Evolutionary conservation across 805 yeast genomes (phyloP).

Genomic region (Maudiozyma serrabonitensis): DNA sequence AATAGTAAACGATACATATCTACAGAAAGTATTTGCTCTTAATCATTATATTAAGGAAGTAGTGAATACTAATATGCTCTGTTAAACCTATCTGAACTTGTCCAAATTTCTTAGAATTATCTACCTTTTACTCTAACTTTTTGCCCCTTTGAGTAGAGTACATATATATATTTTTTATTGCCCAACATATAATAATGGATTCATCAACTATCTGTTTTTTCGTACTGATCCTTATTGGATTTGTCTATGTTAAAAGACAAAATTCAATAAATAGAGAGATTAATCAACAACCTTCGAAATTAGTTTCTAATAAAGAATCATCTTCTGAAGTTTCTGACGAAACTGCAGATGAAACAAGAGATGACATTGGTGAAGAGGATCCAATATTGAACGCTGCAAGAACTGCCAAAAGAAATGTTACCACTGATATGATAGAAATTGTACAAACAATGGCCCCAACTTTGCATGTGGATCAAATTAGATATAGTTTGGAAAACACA

Average conservation of each 20-base stretch:
- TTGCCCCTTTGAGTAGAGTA: no score
- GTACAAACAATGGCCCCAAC: constrained; percentile 78
- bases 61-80: no score
- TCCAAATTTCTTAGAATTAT: no score
- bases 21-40: no score
- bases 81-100: no score
- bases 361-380: not conserved
- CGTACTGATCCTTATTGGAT: constrained; percentile 33
- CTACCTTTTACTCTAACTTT: no score
- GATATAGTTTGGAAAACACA: constrained; percentile 60
- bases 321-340: not conserved
- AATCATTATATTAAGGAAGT: no score
- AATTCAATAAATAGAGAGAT: constrained; percentile 33
- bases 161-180: no score
- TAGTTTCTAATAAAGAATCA: not conserved
- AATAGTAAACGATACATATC: no score
- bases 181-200: constrained; percentile 33
- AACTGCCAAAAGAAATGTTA: constrained; percentile 38
- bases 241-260: constrained; percentile 55
- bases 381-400: constrained; percentile 1
- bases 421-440: constrained; percentile 69
- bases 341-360: constrained; percentile 1
- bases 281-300: constrained; percentile 32
- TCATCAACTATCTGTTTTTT: constrained; percentile 11
- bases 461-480: constrained; percentile 58